These are phyloP conservation scores for Solanum ossicruentum DNA, from an alignment of 257 asterid species.

Conservation along the genomic window DNA sequence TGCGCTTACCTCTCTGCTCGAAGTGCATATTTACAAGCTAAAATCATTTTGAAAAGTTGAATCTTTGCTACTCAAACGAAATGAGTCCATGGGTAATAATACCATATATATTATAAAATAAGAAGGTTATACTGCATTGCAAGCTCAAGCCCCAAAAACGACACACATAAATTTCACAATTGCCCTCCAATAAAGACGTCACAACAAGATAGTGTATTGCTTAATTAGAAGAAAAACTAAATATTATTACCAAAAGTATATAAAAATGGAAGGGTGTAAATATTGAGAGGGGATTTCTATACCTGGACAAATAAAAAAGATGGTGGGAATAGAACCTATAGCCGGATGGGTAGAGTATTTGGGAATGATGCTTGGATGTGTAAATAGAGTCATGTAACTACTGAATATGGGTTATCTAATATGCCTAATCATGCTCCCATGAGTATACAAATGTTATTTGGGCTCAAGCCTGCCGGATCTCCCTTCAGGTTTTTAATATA, in stretches of 20 bases:
- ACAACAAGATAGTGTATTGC: neutral
- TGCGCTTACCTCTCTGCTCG: too few species aligned
- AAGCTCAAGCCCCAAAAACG: neutral
- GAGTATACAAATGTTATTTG: neutral
- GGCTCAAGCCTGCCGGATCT: neutral
- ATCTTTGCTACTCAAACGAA: neutral
- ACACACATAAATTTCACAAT: neutral
- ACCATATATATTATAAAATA: neutral
- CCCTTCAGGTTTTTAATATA: neutral
- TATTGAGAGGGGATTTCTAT: neutral
- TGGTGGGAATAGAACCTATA: neutral
- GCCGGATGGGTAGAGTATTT: neutral
- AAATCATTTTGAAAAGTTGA: neutral
- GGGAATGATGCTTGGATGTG: neutral
- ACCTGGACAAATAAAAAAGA: neutral
- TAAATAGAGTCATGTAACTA: neutral
- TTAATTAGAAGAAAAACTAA: neutral
- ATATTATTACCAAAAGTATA: neutral
- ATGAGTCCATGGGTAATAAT: neutral
- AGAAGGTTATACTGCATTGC: neutral
- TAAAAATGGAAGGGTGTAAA: too few species aligned
- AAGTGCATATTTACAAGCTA: neutral
- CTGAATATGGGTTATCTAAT: neutral
- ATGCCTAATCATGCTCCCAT: neutral
- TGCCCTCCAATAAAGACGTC: neutral